A percentile compares a stretch with the other conserved stretches of the same genome.
Conservation (phyloP, 176 grass and related monocot genomes). For the Eragrostis nindensis region DNA sequence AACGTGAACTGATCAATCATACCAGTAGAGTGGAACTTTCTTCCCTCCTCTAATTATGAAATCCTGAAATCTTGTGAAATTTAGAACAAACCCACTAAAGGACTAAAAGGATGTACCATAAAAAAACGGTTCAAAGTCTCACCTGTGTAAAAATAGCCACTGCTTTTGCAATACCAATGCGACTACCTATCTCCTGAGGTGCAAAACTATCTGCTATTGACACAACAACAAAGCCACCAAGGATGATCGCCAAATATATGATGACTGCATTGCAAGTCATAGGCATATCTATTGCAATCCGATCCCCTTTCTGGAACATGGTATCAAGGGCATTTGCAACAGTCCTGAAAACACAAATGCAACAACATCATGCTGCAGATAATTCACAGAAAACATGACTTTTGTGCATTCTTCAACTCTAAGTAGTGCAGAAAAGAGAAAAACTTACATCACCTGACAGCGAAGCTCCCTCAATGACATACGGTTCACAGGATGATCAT, state of each 20-base stretch:
- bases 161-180: constrained; percentile 74
- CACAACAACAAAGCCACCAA: constrained; percentile 89
- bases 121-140: neutral
- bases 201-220: constrained; percentile 97
- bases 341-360: constrained; percentile 49
- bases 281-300: constrained; percentile 95
- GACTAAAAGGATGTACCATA: neutral
- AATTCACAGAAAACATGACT: neutral
- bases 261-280: constrained; percentile 95
- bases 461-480: constrained; percentile 83
- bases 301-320: constrained; percentile 77
- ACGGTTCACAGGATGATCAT: constrained; percentile 71
- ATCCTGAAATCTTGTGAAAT: constrained; percentile 66
- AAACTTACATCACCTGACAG: constrained; percentile 70
- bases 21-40: constrained; percentile 94
- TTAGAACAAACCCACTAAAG: neutral
- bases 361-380: neutral
- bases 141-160: constrained; percentile 96
- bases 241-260: constrained; percentile 83
- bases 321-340: constrained; percentile 83
- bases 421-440: constrained; percentile 2
- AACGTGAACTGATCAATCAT: constrained; percentile 20
- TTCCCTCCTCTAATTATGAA: constrained; percentile 88
- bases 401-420: too few species aligned
- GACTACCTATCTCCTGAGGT: constrained; percentile 71